Conservation (phyloP, 257 asterid species). For the Solanum bulbocastanum region DNA sequence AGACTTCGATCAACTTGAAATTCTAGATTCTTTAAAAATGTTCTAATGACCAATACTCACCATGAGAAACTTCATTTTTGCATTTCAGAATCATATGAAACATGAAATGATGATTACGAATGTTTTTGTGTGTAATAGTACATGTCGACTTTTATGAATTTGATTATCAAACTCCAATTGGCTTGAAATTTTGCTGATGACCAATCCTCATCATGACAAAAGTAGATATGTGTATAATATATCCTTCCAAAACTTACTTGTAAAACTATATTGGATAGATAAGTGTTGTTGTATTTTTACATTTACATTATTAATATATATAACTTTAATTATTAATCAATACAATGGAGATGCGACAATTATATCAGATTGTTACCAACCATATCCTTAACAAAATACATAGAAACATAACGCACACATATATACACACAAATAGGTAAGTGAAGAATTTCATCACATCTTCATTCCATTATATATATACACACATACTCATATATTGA, state of each 20-base stretch:
- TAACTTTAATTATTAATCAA: not conserved
- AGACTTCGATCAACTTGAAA: no score
- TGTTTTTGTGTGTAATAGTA: not conserved
- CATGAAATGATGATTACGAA: not conserved
- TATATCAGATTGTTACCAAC: not conserved
- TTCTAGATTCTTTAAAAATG: not conserved
- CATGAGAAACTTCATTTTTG: no score
- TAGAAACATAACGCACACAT: not conserved
- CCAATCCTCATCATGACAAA: not conserved
- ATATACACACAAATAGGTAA: not conserved
- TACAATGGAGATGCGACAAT: not conserved
- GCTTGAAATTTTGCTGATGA: not conserved
- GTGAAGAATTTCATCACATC: not conserved
- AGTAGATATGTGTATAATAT: no score
- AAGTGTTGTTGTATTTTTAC: not conserved
- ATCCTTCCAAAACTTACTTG: not conserved
- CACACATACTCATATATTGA: not conserved
- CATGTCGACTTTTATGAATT: not conserved
- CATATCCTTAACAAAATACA: not conserved
- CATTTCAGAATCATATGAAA: not conserved
- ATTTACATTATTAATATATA: not conserved
- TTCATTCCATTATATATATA: not conserved
- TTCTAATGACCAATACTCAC: not conserved
- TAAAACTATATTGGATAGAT: not conserved
- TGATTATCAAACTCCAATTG: no score